Percentiles rank a stretch among this genome's conserved stretches.
These are phyloP conservation scores for Plasmopara halstedii DNA, from an alignment of 352 stramenopile species.

Conservation along the genomic window DNA sequence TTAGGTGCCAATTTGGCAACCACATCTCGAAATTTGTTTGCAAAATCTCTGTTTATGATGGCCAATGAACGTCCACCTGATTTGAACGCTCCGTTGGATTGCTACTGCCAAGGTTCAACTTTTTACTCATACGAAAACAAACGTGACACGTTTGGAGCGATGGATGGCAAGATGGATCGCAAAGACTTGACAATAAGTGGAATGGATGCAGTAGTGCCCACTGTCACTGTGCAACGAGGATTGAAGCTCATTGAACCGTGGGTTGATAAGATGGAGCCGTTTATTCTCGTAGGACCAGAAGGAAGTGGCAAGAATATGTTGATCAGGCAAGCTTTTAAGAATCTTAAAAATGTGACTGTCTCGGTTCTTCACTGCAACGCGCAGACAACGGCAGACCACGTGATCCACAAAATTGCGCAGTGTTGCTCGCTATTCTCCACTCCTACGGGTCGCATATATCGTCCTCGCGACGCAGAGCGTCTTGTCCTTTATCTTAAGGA, in stretches of 20 bases:
- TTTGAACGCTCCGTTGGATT: constrained; percentile 81
- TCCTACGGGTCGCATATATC: constrained; percentile 86
- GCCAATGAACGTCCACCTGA: constrained; percentile 86
- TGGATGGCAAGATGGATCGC: constrained; percentile 57
- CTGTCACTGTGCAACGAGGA: constrained; percentile 77
- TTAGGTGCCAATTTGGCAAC: constrained; percentile 89
- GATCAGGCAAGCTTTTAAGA: constrained; percentile 86
- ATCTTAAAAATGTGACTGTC: constrained; percentile 63
- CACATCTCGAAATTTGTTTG: constrained; percentile 66
- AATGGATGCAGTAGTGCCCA: constrained; percentile 50
- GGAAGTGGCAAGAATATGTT: constrained; percentile 94
- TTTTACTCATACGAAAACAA: constrained; percentile 79
- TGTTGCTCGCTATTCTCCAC: constrained; percentile 91
- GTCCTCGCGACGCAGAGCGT: constrained; percentile 86
- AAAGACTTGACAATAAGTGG: constrained; percentile 34
- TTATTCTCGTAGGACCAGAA: constrained; percentile 92
- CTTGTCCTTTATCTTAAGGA: constrained; percentile 95
- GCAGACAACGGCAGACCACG: constrained; percentile 89
- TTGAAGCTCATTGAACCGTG: constrained; percentile 86
- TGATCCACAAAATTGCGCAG: constrained; percentile 93
- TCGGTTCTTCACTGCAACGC: constrained; percentile 92
- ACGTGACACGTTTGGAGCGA: constrained; percentile 61
- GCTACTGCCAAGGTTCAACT: constrained; percentile 64
- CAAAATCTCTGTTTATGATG: constrained; percentile 90
- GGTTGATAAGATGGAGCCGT: constrained; percentile 90